Percentiles rank a stretch among this genome's conserved stretches.
Evolutionary conservation across 1,139 yeast species (phyloP).

Genomic region (Pichia sp.): DNA sequence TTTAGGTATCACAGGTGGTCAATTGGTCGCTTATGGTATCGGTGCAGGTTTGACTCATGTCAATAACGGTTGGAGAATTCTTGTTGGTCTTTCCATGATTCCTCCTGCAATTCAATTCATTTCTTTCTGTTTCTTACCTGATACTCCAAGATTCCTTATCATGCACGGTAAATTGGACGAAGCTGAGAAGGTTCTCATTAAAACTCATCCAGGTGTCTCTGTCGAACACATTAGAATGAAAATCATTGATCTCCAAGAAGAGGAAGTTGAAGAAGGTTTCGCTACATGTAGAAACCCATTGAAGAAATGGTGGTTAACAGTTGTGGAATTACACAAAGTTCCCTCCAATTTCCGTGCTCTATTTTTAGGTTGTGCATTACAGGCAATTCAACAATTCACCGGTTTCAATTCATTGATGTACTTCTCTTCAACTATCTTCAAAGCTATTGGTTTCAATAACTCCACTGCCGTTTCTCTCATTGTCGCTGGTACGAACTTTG

Average conservation of each 20-base stretch:
- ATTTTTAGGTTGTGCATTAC: slow-evolving; percentile 83
- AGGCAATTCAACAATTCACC: slow-evolving; percentile 92
- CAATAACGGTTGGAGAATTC: slow-evolving; percentile 83
- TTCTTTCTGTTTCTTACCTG: slow-evolving; percentile 82
- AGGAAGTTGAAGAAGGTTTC: slow-evolving; percentile 50
- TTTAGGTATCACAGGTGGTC: slow-evolving; percentile 82
- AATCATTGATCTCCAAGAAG: slow-evolving; percentile 48
- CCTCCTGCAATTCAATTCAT: slow-evolving; percentile 78
- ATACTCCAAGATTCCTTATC: slow-evolving; percentile 86
- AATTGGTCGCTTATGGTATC: slow-evolving; percentile 81
- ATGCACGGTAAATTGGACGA: slow-evolving; percentile 56
- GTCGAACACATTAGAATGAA: slow-evolving; percentile 51
- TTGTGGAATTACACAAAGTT: slow-evolving; percentile 60
- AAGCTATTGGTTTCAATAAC: slow-evolving; percentile 78
- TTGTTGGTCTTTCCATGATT: slow-evolving; percentile 82
- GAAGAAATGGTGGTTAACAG: slow-evolving; percentile 50
- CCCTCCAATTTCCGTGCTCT: slow-evolving; percentile 87
- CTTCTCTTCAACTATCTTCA: slow-evolving; percentile 83
- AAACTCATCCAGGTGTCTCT: slow-evolving; percentile 50
- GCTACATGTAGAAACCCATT: slow-evolving; percentile 31
- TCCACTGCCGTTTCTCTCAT: slow-evolving; percentile 91
- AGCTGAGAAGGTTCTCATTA: slow-evolving; percentile 60
- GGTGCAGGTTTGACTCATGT: slow-evolving; percentile 82
- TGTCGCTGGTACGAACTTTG: slow-evolving; percentile 86
- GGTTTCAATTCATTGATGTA: slow-evolving; percentile 96